Conservation (phyloP, 441 rosid species). For the Flueggea neowawraea region DNA sequence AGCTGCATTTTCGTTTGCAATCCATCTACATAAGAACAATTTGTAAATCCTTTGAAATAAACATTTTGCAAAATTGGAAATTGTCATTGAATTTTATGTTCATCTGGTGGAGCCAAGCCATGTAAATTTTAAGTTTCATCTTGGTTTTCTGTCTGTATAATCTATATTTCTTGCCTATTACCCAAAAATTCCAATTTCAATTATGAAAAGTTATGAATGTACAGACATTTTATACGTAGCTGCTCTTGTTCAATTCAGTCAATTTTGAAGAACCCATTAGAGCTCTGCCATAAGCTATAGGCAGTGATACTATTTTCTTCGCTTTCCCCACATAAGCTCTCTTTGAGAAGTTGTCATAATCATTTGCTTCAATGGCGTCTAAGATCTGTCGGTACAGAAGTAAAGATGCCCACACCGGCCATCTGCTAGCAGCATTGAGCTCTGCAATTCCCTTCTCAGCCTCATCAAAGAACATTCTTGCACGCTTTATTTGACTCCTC, state of each 20-base stretch:
- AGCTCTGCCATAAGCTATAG: conserved; percentile 35
- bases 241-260: no score
- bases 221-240: no score
- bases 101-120: no score
- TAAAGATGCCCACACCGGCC: conserved; percentile 56
- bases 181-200: no score
- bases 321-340: conserved; percentile 42
- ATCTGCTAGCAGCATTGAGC: conserved; percentile 44
- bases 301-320: conserved; percentile 33
- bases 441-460: conserved; percentile 45
- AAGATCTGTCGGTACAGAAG: conserved; percentile 34
- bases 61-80: no score
- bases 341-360: conserved; percentile 37
- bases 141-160: no score
- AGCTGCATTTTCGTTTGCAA: no score
- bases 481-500: conserved; percentile 45
- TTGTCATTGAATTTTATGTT: no score
- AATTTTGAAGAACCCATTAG: conserved; percentile 14
- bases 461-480: conserved; percentile 43
- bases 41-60: not conserved
- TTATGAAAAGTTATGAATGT: no score
- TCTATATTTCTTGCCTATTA: no score
- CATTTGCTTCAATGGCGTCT: conserved; percentile 45
- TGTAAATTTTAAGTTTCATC: no score
- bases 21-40: not conserved